Evolutionary conservation across 345 rosid species (phyloP).

Genomic region (Geranium rotundifolium): DNA sequence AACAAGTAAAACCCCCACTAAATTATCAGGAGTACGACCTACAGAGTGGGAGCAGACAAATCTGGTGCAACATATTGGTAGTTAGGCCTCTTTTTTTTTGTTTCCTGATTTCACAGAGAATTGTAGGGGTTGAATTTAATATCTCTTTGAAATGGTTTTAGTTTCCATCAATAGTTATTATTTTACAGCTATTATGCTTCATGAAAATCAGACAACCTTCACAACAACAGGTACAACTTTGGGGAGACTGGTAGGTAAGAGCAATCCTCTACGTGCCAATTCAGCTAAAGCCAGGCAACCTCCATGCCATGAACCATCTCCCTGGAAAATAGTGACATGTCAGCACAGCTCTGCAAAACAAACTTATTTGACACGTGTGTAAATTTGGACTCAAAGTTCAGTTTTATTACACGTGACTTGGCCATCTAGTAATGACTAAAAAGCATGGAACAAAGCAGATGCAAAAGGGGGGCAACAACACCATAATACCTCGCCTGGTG

Average conservation of each 20-base stretch:
- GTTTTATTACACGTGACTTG: not conserved
- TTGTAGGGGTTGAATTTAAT: no score
- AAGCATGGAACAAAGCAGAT: slow-evolving; percentile 4
- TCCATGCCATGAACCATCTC: slow-evolving; percentile 99
- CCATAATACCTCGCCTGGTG: slow-evolving; percentile 69
- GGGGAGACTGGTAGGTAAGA: slow-evolving; percentile 80
- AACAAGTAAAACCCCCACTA: no score
- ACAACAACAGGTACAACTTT: slow-evolving; percentile 72
- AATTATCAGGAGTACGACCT: no score
- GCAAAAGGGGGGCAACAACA: not conserved
- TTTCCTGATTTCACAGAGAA: no score
- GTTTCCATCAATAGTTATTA: no score
- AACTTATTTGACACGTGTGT: not conserved
- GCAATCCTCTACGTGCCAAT: slow-evolving; percentile 88
- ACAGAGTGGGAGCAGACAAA: no score
- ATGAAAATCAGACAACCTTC: slow-evolving; percentile 39
- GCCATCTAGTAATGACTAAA: slow-evolving; percentile 4
- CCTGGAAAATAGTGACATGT: slow-evolving; percentile 38
- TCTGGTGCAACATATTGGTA: no score
- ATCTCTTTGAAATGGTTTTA: no score
- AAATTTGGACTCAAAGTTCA: not conserved
- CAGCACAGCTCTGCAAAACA: slow-evolving; percentile 12
- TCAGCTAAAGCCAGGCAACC: slow-evolving; percentile 96
- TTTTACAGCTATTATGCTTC: no score
- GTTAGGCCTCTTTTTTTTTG: no score